Evolutionary conservation across 83 land plant species (phyloP).

Genomic region (Larix sibirica): DNA sequence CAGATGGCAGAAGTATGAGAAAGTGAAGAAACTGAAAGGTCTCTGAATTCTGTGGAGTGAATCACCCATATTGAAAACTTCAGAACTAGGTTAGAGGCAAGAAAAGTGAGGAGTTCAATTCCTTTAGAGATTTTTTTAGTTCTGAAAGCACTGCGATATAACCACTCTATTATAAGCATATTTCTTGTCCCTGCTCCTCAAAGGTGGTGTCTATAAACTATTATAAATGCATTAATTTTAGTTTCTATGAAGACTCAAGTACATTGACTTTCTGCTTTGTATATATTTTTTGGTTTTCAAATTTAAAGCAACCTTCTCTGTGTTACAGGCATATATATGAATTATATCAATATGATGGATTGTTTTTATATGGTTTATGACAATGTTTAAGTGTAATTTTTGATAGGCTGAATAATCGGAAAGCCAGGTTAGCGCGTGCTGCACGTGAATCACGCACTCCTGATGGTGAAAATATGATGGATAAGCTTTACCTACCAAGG

Average conservation of each 20-base stretch:
- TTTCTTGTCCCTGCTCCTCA: background rate
- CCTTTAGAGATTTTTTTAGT: background rate
- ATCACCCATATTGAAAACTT: background rate
- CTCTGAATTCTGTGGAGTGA: background rate
- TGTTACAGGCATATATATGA: background rate
- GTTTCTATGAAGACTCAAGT: background rate
- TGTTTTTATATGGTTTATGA: background rate
- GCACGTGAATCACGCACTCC: constrained; percentile 66
- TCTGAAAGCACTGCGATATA: background rate
- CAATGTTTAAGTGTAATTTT: constrained; percentile 4
- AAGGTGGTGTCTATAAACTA: background rate
- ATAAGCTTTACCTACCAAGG: constrained; percentile 31
- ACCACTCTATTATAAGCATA: background rate
- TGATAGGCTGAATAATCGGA: constrained; percentile 88
- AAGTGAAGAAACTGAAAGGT: background rate
- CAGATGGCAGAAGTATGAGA: background rate
- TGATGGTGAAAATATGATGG: constrained; percentile 52
- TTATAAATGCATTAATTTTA: background rate
- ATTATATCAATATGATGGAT: background rate
- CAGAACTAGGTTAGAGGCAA: background rate
- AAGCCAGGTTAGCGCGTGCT: constrained; percentile 79
- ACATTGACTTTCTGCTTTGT: background rate
- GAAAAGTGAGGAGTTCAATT: background rate
- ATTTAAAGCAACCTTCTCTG: background rate
- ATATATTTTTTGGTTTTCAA: background rate